Evolutionary conservation across 164 flowering plant genomes (phyloP), one percentile per base, ranked within the genome.

Genomic region (Tetracentron sinense): DNA sequence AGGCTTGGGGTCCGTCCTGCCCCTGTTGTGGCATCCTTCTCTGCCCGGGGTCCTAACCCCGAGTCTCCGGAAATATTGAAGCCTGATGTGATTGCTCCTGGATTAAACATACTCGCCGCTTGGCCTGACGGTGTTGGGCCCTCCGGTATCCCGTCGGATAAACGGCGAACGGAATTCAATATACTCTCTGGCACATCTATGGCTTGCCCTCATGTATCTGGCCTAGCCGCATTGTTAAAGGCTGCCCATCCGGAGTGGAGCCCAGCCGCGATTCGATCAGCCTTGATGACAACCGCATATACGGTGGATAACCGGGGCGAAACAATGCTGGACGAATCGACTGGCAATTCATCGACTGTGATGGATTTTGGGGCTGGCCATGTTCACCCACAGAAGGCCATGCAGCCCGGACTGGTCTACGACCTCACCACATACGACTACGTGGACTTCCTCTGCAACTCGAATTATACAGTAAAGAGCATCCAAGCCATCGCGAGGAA

Each of bases 181-280:
- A 94, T 94, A 0, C 72, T 94, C 5, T 89, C 97, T 0, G 99
- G 99, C 0, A 95, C 99, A 0, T 95, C 97, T 0, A 95, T 95
- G 99, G 92, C 99, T 0, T 92, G 97, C 68, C 99, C 97, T 2
- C 99, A 95, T 66, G 94, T 95, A 3, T 88, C 96, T 0, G 99
- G 99, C 1, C 64, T 95, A 3, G 99, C 89, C 1, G 97, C 99
- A 1, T 50, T 95, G 79, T 38, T 95, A 28, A 95, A 92, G 72
- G 99, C 96, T 4, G 88, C 92, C 0, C 96, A 95, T 60, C 96
- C 96, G 0, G 88, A 77, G 10, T 95, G 99, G 99, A 82, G 87
- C 65, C 97, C 99, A 0, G 96, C 96, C 0, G 94, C 91, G 0
- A 86, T 95, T 7, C 72, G 88, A 48, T 95, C 99, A 0, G 99